phyloP scores from a whole-genome alignment of 345 rosid species.

The sweet orange (Citrus sinensis) region DVS_A1.0 CM039166.1:19750501-19751000 shows the following conservation, averaged over 20 bases:
- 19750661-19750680: constrained; percentile 41
- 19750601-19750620: background rate
- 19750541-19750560: constrained; percentile 93
- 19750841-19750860: constrained; percentile 13
- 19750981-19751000: constrained; percentile 71
- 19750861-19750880: background rate
- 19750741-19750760: constrained; percentile 78
- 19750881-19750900: constrained; percentile 85
- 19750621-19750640: background rate
- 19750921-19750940: constrained; percentile 67
- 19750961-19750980: constrained; percentile 54
- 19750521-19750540: constrained; percentile 83
- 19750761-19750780: constrained; percentile 64
- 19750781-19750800: background rate
- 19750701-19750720: constrained; percentile 96
- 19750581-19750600: constrained; percentile 81
- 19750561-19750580: constrained; percentile 96
- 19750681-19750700: constrained; percentile 97
- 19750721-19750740: constrained; percentile 84
- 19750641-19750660: background rate
- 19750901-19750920: constrained; percentile 52
- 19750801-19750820: background rate
- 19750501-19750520: constrained; percentile 52
- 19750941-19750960: constrained; percentile 61
- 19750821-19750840: background rate